A percentile compares a stretch with the other conserved stretches of the same genome.
Evolutionary conservation across 805 yeast species (phyloP).

Genomic region (Ogataea minuta): DNA sequence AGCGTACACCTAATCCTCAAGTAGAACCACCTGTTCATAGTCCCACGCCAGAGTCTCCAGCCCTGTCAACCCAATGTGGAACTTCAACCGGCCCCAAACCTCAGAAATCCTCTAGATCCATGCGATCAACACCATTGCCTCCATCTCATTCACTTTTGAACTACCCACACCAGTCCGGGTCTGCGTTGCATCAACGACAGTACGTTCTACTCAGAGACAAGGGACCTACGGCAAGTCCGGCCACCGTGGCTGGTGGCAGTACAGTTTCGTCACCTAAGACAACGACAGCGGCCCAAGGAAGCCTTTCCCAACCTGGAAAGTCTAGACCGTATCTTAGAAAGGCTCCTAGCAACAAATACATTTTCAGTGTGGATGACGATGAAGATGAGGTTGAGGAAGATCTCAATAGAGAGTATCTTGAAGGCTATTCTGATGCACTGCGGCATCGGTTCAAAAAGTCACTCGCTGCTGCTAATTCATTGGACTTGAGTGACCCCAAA

Average conservation of each 20-base stretch:
- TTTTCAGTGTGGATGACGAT: conserved; percentile 82
- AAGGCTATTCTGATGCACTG: conserved; percentile 72
- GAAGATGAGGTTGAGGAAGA: conserved; percentile 67
- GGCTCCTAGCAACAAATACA: conserved; percentile 33
- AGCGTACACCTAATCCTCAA: conserved; percentile 1
- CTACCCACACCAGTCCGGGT: conserved; percentile 20
- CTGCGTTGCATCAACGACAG: conserved; percentile 32
- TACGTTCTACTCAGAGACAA: conserved; percentile 33
- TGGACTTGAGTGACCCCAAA: conserved; percentile 9
- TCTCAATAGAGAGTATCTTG: conserved; percentile 57
- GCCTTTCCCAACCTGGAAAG: conserved; percentile 11
- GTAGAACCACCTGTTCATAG: conserved; percentile 1
- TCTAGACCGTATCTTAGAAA: conserved; percentile 28
- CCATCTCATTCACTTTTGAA: conserved; percentile 23
- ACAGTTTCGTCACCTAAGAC: conserved; percentile 17
- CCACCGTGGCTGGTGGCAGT: conserved; percentile 5
- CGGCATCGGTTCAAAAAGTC: conserved; percentile 42
- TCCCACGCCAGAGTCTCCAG: conserved; percentile 11
- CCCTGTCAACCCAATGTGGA: conserved; percentile 9
- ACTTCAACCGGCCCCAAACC: conserved; percentile 15
- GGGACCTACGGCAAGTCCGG: conserved; percentile 2
- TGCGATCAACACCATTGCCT: conserved; percentile 21
- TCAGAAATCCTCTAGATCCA: conserved; percentile 14
- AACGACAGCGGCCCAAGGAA: conserved; percentile 13
- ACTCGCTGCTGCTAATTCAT: background rate